Conservation (phyloP, 2,329 filamentous ascomycete genomes). For the Exophiala oligosperma region DNA sequence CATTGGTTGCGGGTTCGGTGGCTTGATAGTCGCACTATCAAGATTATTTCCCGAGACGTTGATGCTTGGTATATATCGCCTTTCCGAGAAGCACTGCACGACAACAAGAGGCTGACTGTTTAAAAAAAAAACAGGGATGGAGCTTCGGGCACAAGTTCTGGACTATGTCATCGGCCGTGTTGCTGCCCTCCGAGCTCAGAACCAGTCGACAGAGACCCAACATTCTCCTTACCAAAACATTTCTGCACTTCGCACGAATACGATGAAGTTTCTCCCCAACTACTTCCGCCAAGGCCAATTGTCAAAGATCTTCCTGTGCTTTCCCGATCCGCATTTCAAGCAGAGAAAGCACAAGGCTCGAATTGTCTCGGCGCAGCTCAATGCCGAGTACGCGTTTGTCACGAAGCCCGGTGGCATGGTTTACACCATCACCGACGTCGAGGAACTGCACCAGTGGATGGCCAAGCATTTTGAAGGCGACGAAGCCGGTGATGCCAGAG, state of each 20-base stretch:
- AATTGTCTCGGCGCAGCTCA: constrained; percentile 85
- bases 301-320: constrained; percentile 93
- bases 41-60: constrained; percentile 78
- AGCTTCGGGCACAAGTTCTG: constrained; percentile 87
- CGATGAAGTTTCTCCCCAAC: constrained; percentile 99
- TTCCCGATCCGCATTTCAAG: constrained; percentile 98
- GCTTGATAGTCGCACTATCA: constrained; percentile 80
- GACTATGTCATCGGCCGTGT: constrained; percentile 89
- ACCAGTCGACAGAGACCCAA: constrained; percentile 23
- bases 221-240: constrained; percentile 72
- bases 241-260: constrained; percentile 84
- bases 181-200: constrained; percentile 66
- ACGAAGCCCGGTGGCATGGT: constrained; percentile 79
- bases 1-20: constrained; percentile 96
- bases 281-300: constrained; percentile 84
- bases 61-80: constrained; percentile 65
- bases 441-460: constrained; percentile 71
- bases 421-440: constrained; percentile 97
- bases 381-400: constrained; percentile 90
- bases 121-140: constrained; percentile 64
- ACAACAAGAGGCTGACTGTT: not conserved
- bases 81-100: not conserved
- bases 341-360: constrained; percentile 94
- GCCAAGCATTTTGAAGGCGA: constrained; percentile 54
- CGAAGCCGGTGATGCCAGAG: constrained; percentile 72